Conservation (phyloP, 805 yeast species). For the Tetrapisispora fleetii region DNA sequence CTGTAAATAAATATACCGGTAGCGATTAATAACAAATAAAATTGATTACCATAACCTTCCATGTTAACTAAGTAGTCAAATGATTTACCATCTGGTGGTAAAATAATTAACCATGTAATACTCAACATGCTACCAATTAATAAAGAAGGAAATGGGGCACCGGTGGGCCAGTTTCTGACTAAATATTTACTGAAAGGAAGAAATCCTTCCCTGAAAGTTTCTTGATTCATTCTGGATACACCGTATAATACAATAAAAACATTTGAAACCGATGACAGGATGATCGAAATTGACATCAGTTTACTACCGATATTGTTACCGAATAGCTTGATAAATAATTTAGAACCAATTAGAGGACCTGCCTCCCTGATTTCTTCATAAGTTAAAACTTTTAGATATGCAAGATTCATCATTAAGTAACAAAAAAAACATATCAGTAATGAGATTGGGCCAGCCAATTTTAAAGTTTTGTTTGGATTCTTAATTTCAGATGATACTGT, state of each 20-base stretch:
- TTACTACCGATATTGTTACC: conserved; percentile 45
- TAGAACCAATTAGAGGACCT: conserved; percentile 51
- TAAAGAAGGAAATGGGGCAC: conserved; percentile 47
- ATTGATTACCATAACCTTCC: conserved; percentile 39
- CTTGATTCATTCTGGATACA: conserved; percentile 53
- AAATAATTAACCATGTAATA: conserved; percentile 24
- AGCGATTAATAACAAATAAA: conserved; percentile 43
- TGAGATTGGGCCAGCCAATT: conserved; percentile 52
- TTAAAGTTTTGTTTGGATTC: conserved; percentile 47
- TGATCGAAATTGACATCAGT: conserved; percentile 46
- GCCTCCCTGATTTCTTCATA: conserved; percentile 43
- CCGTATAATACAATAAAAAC: conserved; percentile 52
- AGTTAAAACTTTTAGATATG: conserved; percentile 47
- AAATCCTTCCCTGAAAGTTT: conserved; percentile 53
- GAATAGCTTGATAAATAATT: conserved; percentile 45
- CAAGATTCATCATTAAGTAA: conserved; percentile 43
- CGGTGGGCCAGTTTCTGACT: conserved; percentile 47
- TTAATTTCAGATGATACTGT: conserved; percentile 51
- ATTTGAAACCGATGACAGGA: conserved; percentile 54
- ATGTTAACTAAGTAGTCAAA: conserved; percentile 36
- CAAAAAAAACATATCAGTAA: conserved; percentile 38
- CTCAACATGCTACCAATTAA: conserved; percentile 28
- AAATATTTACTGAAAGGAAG: conserved; percentile 42
- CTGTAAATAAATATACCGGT: conserved; percentile 50
- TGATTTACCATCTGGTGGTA: conserved; percentile 30